phyloP scores from a whole-genome alignment of 768 basidiomycete genomes.

The Termitomyces sp. region DNA sequence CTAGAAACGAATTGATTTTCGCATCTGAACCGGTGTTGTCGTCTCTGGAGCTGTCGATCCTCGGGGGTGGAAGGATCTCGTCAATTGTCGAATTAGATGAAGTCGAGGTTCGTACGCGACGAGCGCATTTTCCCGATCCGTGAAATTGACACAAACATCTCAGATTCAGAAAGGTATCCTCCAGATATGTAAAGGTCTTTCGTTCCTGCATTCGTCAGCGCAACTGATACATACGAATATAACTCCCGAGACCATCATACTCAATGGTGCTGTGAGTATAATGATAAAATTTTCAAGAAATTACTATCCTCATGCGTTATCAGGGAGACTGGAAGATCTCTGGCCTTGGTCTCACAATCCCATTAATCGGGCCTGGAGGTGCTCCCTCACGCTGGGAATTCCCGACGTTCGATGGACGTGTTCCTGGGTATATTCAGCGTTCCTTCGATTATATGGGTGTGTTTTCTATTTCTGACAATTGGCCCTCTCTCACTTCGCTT shows the following conservation, averaged over 20 bases:
- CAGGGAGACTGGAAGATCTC: slow-evolving; percentile 99
- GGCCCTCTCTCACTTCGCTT: not conserved
- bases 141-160: not conserved
- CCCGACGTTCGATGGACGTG: slow-evolving; percentile 77
- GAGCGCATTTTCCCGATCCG: slow-evolving; percentile 29
- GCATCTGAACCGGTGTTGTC: slow-evolving; percentile 90
- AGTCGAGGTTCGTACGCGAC: slow-evolving; percentile 66
- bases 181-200: slow-evolving; percentile 85
- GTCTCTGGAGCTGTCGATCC: slow-evolving; percentile 73
- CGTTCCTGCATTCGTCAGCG: slow-evolving; percentile 89
- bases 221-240: slow-evolving; percentile 91
- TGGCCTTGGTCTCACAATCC: slow-evolving; percentile 83
- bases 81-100: slow-evolving; percentile 86
- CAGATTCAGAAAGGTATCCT: slow-evolving; percentile 90
- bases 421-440: slow-evolving; percentile 79
- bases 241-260: slow-evolving; percentile 78
- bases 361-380: slow-evolving; percentile 64
- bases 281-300: not conserved
- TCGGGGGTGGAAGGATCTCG: slow-evolving; percentile 49
- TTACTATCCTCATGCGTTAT: not conserved
- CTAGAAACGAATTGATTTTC: slow-evolving; percentile 81
- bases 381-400: slow-evolving; percentile 82
- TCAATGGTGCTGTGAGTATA: slow-evolving; percentile 75
- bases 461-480: slow-evolving; percentile 13
- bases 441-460: slow-evolving; percentile 93